Percentiles rank a stretch among this genome's conserved stretches.
These are phyloP conservation scores for Trichopus zeylanicus DNA, from an alignment of 116 monocot genomes.

Conservation along the genomic window DNA sequence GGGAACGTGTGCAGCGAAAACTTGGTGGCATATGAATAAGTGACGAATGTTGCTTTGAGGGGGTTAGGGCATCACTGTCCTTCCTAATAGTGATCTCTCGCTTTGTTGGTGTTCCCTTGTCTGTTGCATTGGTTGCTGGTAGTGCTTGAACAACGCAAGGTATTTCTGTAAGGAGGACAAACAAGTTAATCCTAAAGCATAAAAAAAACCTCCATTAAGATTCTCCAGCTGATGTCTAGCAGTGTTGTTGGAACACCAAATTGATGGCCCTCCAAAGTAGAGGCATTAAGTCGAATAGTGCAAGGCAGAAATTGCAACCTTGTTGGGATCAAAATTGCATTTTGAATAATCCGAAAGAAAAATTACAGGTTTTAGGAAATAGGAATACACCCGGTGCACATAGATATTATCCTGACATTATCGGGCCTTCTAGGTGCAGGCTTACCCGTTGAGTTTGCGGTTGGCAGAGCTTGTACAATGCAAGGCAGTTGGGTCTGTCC, in stretches of 20 bases:
- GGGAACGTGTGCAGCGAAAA: slow-evolving; percentile 16
- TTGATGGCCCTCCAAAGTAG: too few species aligned
- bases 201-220: too few species aligned
- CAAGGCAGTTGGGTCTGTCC: neutral
- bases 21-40: neutral
- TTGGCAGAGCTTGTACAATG: neutral
- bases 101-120: neutral
- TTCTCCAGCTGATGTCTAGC: too few species aligned
- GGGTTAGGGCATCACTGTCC: too few species aligned
- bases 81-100: neutral
- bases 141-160: slow-evolving; percentile 2
- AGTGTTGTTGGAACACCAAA: too few species aligned
- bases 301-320: too few species aligned
- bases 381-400: too few species aligned
- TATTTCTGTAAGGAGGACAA: neutral
- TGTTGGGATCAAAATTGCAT: too few species aligned
- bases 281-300: too few species aligned
- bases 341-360: too few species aligned
- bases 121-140: neutral
- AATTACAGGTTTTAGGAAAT: too few species aligned
- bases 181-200: too few species aligned
- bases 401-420: neutral
- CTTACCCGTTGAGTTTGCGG: neutral
- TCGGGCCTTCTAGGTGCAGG: neutral
- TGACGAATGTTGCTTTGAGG: neutral